phyloP scores from a whole-genome alignment of 1,139 yeast genomes.

The Wickerhamiella infanticola region DNA sequence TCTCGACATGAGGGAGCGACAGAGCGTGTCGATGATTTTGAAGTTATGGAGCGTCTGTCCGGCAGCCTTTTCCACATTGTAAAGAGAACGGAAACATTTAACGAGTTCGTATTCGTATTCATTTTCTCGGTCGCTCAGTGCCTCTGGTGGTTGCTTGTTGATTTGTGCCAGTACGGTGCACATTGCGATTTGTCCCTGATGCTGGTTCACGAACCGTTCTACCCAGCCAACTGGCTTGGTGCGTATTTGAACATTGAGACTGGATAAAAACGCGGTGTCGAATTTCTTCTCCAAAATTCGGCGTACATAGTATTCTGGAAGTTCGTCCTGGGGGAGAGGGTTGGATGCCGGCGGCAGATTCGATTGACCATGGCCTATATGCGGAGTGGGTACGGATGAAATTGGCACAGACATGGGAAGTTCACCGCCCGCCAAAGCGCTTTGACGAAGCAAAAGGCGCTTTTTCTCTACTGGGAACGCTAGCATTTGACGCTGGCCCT shows the following conservation, averaged over 20 bases:
- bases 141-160: slow-evolving; percentile 18
- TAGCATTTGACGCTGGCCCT: slow-evolving; percentile 66
- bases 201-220: slow-evolving; percentile 46
- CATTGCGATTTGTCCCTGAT: slow-evolving; percentile 82
- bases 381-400: not conserved
- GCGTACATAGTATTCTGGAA: slow-evolving; percentile 70
- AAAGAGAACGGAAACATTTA: slow-evolving; percentile 46
- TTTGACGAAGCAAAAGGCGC: slow-evolving; percentile 87
- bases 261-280: slow-evolving; percentile 56
- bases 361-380: not conserved
- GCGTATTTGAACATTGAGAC: slow-evolving; percentile 78
- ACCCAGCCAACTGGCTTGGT: slow-evolving; percentile 94
- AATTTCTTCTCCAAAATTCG: slow-evolving; percentile 56
- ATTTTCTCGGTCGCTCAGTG: slow-evolving; percentile 27
- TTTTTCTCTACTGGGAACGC: slow-evolving; percentile 64
- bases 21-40: slow-evolving; percentile 40
- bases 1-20: slow-evolving; percentile 44
- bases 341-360: slow-evolving; percentile 2
- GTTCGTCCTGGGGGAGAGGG: slow-evolving; percentile 22
- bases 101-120: slow-evolving; percentile 47
- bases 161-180: slow-evolving; percentile 40
- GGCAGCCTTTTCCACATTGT: slow-evolving; percentile 42
- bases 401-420: not conserved
- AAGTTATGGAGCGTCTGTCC: slow-evolving; percentile 37
- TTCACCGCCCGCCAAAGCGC: slow-evolving; percentile 47